Evolutionary conservation across 805 yeast genomes (phyloP).

Genomic region (Cyberlindnera mrakii): DNA sequence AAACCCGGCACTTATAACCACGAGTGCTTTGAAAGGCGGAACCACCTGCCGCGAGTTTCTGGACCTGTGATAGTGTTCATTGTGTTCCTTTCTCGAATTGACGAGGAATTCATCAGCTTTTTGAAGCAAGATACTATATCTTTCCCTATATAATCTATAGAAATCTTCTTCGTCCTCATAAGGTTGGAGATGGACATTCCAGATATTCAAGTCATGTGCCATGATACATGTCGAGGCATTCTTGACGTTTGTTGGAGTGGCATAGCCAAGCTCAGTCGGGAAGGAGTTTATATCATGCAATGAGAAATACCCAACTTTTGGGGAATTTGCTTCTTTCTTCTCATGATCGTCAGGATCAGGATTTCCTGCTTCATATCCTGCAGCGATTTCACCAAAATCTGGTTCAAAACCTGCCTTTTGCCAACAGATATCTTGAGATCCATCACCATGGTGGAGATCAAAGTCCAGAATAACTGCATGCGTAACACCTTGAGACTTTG

Average conservation of each 20-base stretch:
- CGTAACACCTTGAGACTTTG: conserved; percentile 52
- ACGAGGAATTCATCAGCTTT: conserved; percentile 63
- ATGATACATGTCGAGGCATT: conserved; percentile 74
- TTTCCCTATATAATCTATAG: conserved; percentile 49
- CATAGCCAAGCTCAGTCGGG: conserved; percentile 77
- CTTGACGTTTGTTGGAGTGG: conserved; percentile 61
- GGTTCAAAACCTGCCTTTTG: conserved; percentile 59
- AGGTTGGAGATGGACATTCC: conserved; percentile 77
- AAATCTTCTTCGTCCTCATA: conserved; percentile 63
- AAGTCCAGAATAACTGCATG: conserved; percentile 81
- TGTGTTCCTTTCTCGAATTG: conserved; percentile 40
- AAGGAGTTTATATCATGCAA: conserved; percentile 81
- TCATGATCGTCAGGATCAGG: conserved; percentile 37
- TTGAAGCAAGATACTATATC: conserved; percentile 54
- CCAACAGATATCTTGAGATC: conserved; percentile 84
- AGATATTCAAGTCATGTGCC: conserved; percentile 72
- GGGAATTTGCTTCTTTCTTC: conserved; percentile 33
- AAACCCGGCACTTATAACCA: conserved; percentile 81
- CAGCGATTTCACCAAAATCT: conserved; percentile 34
- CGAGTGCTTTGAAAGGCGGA: conserved; percentile 44
- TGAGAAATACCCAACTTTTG: conserved; percentile 76
- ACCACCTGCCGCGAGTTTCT: conserved; percentile 13
- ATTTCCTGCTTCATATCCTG: conserved; percentile 18
- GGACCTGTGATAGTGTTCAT: conserved; percentile 10
- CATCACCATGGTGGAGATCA: conserved; percentile 87